phyloP scores from a whole-genome alignment of 441 rosid species.

The Rhodomyrtus psidioides region DNA sequence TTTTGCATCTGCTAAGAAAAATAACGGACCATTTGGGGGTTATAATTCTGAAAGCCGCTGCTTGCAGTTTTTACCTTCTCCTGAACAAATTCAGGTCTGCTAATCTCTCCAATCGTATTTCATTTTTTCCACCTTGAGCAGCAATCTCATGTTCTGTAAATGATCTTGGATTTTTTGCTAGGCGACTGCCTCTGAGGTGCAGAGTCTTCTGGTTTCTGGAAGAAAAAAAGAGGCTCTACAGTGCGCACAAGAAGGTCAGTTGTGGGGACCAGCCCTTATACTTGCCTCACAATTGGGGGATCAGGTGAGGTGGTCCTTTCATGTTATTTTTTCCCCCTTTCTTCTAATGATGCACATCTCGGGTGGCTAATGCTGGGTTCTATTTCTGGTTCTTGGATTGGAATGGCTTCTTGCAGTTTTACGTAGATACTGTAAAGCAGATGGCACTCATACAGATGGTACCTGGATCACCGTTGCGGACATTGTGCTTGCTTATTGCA shows the following conservation, averaged over 20 bases:
- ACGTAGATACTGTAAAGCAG: conserved; percentile 84
- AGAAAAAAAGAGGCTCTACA: conserved; percentile 78
- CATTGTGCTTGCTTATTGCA: conserved; percentile 91
- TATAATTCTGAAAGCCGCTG: conserved; percentile 56
- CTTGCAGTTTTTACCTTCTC: conserved; percentile 78
- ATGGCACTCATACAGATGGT: conserved; percentile 93
- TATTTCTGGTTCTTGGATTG: background rate
- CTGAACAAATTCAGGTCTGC: conserved; percentile 75
- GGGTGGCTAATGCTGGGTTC: background rate
- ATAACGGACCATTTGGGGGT: conserved; percentile 36
- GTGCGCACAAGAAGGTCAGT: conserved; percentile 85
- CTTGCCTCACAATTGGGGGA: conserved; percentile 94
- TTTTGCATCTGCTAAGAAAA: conserved; percentile 63
- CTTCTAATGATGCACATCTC: background rate
- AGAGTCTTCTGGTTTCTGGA: conserved; percentile 92
- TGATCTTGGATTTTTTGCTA: conserved; percentile 22
- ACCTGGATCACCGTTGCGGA: conserved; percentile 94
- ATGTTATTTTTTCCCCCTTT: conserved; percentile 3
- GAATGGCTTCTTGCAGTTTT: conserved; percentile 53
- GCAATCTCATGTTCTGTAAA: conserved; percentile 8
- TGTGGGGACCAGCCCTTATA: conserved; percentile 99
- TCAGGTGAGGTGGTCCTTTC: conserved; percentile 77
- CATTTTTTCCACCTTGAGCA: background rate
- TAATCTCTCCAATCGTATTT: background rate
- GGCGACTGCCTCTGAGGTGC: conserved; percentile 93